phyloP scores from a whole-genome alignment of 2,329 filamentous ascomycete species.

The Colletotrichum salicis region DNA sequence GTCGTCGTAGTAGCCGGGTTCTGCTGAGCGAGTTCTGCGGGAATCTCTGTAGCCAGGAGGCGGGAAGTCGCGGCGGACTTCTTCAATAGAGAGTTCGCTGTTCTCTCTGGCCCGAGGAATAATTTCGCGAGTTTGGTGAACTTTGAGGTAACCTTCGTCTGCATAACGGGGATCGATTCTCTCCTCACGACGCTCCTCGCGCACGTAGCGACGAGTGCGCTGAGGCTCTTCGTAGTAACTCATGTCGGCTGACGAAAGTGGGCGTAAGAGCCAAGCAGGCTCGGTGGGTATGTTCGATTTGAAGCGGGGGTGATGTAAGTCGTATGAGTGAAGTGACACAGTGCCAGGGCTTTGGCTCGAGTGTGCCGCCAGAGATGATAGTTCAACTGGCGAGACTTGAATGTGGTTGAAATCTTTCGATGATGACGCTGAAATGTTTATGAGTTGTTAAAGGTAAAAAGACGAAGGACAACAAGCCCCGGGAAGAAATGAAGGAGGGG shows the following conservation, averaged over 20 bases:
- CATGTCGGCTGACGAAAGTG: slow-evolving; percentile 19
- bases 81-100: slow-evolving; percentile 80
- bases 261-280: neutral
- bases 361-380: neutral
- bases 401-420: neutral
- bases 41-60: slow-evolving; percentile 70
- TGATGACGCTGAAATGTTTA: neutral
- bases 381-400: neutral
- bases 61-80: slow-evolving; percentile 85
- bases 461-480: neutral
- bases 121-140: slow-evolving; percentile 61
- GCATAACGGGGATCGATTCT: slow-evolving; percentile 61
- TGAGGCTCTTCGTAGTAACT: slow-evolving; percentile 66
- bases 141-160: slow-evolving; percentile 62
- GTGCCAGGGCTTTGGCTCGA: neutral
- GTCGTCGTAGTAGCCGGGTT: slow-evolving; percentile 68
- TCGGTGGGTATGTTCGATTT: neutral
- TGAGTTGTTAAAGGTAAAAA: slow-evolving; percentile 8
- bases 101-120: slow-evolving; percentile 74
- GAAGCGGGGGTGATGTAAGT: slow-evolving; percentile 22
- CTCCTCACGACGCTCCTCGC: slow-evolving; percentile 64
- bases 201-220: slow-evolving; percentile 61
- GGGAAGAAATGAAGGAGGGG: slow-evolving; percentile 6
- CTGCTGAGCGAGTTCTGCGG: slow-evolving; percentile 73
- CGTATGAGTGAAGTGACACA: neutral